These are phyloP conservation scores for Globisporangium spinosum DNA, from an alignment of 352 stramenopile genomes.

Conservation along the genomic window DNA sequence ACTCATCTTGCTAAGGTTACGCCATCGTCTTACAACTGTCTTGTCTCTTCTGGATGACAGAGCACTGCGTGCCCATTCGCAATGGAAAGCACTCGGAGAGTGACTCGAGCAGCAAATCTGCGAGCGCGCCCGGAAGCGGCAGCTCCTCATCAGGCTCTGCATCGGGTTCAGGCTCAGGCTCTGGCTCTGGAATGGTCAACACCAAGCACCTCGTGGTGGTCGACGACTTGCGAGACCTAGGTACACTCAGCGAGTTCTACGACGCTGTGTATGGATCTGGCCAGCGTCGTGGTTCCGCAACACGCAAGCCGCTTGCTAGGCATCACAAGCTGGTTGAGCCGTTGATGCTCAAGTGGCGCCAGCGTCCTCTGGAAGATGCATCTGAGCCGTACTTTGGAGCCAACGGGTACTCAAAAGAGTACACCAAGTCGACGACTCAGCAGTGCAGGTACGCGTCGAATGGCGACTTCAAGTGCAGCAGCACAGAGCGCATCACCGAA, in stretches of 20 bases:
- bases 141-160: not conserved
- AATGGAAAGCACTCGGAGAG: not conserved
- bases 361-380: not conserved
- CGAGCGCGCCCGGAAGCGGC: not conserved
- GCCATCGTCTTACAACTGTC: not conserved
- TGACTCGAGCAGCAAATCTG: not conserved
- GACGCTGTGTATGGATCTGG: not conserved
- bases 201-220: not conserved
- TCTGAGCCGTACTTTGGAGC: not conserved
- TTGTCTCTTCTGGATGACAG: not conserved
- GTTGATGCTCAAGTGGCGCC: not conserved
- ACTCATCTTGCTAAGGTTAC: not conserved
- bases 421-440: constrained; percentile 4
- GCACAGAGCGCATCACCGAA: not conserved
- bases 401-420: not conserved
- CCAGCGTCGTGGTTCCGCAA: too few species aligned
- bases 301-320: not conserved
- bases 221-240: not conserved
- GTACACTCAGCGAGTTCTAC: not conserved
- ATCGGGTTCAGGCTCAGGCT: not conserved
- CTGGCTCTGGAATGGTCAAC: not conserved
- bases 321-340: not conserved
- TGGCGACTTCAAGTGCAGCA: constrained; percentile 12
- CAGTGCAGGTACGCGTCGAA: constrained; percentile 2
- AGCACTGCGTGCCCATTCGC: constrained; percentile 17